phyloP scores from a whole-genome alignment of 139 green algal species.

The Bryopsis sp. region DNA sequence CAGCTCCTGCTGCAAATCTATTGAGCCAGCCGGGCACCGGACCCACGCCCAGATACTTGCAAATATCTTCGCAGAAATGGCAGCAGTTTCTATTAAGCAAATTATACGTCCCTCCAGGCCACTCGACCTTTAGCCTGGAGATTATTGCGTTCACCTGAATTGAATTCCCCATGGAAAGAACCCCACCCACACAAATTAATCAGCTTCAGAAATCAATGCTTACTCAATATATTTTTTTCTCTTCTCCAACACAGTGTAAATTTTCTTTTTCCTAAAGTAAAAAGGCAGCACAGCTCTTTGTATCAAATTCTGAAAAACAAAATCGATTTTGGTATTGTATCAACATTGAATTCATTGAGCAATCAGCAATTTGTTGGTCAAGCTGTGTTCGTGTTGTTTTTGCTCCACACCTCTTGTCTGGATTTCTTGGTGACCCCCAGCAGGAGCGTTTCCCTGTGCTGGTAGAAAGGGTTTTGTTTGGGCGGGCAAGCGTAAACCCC shows the following conservation, averaged over 20 bases:
- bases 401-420: slow-evolving; percentile 18
- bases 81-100: slow-evolving; percentile 49
- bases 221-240: no score
- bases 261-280: no score
- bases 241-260: no score
- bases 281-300: no score
- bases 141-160: slow-evolving; percentile 23
- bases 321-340: no score
- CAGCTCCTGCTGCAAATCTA: slow-evolving; percentile 28
- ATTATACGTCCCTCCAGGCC: slow-evolving; percentile 44
- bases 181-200: no score
- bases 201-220: no score
- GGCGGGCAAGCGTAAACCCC: slow-evolving; percentile 47
- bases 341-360: no score
- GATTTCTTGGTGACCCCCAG: slow-evolving; percentile 42
- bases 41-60: slow-evolving; percentile 29
- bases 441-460: slow-evolving; percentile 40
- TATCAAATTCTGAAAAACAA: no score
- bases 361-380: background rate
- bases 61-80: slow-evolving; percentile 55
- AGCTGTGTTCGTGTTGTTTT: background rate
- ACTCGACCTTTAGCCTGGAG: slow-evolving; percentile 28
- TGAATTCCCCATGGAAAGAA: no score
- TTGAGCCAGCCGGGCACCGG: slow-evolving; percentile 41
- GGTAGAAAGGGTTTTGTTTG: slow-evolving; percentile 51